Evolutionary conservation across 148 eudicot genomes (phyloP).

Genomic region (Cornus florida): DNA sequence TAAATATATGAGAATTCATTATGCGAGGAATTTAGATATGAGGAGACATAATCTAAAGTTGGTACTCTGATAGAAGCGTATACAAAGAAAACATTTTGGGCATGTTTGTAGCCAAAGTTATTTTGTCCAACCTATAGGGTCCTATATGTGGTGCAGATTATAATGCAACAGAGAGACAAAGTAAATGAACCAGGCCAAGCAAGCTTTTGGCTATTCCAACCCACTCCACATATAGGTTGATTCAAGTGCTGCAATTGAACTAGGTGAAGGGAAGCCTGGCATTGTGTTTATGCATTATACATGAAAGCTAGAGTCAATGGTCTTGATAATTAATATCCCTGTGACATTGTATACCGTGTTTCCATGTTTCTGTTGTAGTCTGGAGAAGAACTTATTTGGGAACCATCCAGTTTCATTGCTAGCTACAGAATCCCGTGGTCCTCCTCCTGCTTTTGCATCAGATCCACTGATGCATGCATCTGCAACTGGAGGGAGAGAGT

Average conservation of each 20-base stretch:
- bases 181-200: not conserved
- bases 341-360: not conserved
- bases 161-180: not conserved
- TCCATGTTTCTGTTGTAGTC: slow-evolving; percentile 32
- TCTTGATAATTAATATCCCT: not conserved
- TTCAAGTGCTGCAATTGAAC: too few relatives aligned
- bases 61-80: not conserved
- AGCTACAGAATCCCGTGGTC: slow-evolving; percentile 45
- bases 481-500: too few relatives aligned
- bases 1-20: not conserved
- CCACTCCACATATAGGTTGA: too few relatives aligned
- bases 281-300: not conserved
- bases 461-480: slow-evolving; percentile 52
- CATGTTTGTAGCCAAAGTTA: not conserved
- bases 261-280: too few relatives aligned
- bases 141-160: not conserved
- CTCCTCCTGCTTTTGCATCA: slow-evolving; percentile 74
- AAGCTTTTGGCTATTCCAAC: too few relatives aligned
- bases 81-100: not conserved
- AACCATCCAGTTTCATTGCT: slow-evolving; percentile 68
- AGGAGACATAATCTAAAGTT: not conserved
- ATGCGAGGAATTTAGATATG: not conserved
- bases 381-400: slow-evolving; percentile 87
- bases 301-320: not conserved
- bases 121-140: not conserved